phyloP scores from a whole-genome alignment of 2,329 filamentous ascomycete genomes.

The Ceratocystis papillata region DNA sequence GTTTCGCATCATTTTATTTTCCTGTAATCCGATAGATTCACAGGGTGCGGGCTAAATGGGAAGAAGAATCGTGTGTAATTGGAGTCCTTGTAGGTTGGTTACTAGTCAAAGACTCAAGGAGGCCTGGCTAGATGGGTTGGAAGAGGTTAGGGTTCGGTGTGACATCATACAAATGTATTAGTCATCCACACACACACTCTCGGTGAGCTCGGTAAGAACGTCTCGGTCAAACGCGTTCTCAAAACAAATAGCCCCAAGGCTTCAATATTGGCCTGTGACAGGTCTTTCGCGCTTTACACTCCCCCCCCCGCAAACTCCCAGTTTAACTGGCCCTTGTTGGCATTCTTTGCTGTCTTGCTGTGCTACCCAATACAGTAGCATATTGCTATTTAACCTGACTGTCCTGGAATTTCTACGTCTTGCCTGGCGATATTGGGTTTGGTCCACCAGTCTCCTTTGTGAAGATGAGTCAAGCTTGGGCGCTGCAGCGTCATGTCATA shows the following conservation, averaged over 20 bases:
- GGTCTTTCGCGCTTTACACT: not conserved
- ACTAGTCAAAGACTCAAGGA: too few relatives aligned
- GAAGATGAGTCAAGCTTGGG: conserved; percentile 21
- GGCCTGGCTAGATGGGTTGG: not conserved
- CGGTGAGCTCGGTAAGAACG: not conserved
- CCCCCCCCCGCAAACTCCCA: not conserved
- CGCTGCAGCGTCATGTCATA: conserved; percentile 38
- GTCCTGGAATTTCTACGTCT: not conserved
- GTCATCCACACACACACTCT: not conserved
- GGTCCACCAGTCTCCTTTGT: not conserved
- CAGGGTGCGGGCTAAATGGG: not conserved
- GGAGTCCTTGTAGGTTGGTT: not conserved
- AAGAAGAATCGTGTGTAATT: not conserved
- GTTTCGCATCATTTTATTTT: not conserved
- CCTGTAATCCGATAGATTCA: not conserved
- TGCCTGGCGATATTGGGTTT: not conserved
- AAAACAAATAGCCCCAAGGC: not conserved
- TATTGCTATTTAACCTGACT: not conserved
- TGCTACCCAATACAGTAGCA: not conserved
- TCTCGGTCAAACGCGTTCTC: conserved; percentile 6
- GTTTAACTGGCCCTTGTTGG: not conserved
- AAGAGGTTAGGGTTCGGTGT: conserved; percentile 3
- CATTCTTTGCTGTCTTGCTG: too few relatives aligned
- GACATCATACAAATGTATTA: not conserved
- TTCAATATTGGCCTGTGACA: not conserved